phyloP scores from a whole-genome alignment of 2,329 filamentous ascomycete species.

The Fusarium abutilonis region DNA sequence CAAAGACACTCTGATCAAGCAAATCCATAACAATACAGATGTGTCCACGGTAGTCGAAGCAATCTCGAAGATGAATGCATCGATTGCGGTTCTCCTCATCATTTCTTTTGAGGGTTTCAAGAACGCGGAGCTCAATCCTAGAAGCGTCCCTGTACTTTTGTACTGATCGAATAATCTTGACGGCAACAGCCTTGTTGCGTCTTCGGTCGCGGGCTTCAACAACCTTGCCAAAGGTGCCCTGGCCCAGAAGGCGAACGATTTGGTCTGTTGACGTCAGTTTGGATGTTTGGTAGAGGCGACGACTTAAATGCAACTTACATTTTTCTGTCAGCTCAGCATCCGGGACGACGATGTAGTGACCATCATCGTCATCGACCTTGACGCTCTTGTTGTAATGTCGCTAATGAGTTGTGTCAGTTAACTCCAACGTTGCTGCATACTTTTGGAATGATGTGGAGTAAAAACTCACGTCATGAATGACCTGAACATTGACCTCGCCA shows the following conservation, averaged over 20 bases:
- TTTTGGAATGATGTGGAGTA: constrained; percentile 8
- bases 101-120: constrained; percentile 91
- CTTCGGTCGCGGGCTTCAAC: constrained; percentile 88
- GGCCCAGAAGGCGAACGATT: constrained; percentile 88
- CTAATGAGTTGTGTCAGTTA: constrained; percentile 36
- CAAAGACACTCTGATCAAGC: constrained; percentile 95
- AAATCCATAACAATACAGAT: constrained; percentile 86
- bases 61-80: constrained; percentile 95
- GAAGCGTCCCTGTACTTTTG: constrained; percentile 98
- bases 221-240: constrained; percentile 98
- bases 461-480: constrained; percentile 69
- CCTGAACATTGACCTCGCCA: constrained; percentile 74
- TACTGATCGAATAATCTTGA: constrained; percentile 98
- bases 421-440: neutral
- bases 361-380: constrained; percentile 95
- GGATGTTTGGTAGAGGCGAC: neutral
- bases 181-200: constrained; percentile 82
- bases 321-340: constrained; percentile 86
- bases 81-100: constrained; percentile 92
- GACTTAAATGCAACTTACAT: constrained; percentile 70
- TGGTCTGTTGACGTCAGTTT: constrained; percentile 68
- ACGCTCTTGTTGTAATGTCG: constrained; percentile 63
- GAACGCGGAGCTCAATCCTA: constrained; percentile 89
- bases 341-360: constrained; percentile 93
- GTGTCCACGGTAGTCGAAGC: constrained; percentile 96